Evolutionary conservation across 1,284 basidiomycete genomes (phyloP).

Genomic region (Phylloporus sp.): DNA sequence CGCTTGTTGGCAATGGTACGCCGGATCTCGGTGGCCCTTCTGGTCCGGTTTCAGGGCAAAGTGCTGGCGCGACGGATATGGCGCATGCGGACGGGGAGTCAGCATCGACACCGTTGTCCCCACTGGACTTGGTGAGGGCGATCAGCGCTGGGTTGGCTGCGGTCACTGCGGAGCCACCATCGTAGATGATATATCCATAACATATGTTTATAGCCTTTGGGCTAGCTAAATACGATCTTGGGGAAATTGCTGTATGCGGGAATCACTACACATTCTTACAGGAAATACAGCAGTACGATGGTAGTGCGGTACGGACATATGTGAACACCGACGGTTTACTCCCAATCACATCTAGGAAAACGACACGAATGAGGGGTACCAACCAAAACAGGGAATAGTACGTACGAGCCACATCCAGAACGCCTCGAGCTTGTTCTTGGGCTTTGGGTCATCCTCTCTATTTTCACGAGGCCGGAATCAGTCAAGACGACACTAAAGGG

Average conservation of each 20-base stretch:
- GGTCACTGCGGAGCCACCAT: constrained; percentile 8
- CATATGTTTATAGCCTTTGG: background rate
- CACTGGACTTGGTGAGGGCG: constrained; percentile 30
- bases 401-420: constrained; percentile 40
- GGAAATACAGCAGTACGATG: background rate
- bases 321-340: background rate
- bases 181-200: background rate
- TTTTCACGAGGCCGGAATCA: background rate
- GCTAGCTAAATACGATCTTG: background rate
- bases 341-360: background rate
- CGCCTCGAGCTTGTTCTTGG: constrained; percentile 36
- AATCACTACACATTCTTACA: too few species aligned
- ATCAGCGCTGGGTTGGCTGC: constrained; percentile 34
- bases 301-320: background rate
- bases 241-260: background rate
- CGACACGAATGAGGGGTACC: background rate
- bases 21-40: background rate
- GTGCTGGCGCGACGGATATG: background rate
- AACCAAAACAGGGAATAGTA: background rate
- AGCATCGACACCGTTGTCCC: constrained; percentile 19
- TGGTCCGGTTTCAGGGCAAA: background rate
- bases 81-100: background rate
- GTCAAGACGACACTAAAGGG: background rate
- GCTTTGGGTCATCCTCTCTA: constrained; percentile 38
- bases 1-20: too few species aligned